A percentile compares a stretch with the other conserved stretches of the same genome.
Evolutionary conservation across 148 eudicot species (phyloP).

Genomic region (Talinum fruticosum): DNA sequence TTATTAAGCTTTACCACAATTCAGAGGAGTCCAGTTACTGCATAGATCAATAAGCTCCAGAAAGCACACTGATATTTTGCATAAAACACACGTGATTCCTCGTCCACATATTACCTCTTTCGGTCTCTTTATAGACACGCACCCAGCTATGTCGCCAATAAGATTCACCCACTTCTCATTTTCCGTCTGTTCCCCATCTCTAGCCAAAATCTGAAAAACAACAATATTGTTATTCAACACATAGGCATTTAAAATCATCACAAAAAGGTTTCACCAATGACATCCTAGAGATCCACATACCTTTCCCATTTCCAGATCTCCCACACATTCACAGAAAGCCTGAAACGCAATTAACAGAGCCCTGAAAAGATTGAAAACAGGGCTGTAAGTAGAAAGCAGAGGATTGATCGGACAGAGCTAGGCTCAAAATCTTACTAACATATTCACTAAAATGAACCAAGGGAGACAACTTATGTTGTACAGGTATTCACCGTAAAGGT

Average conservation of each 20-base stretch:
- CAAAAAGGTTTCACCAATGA: slow-evolving; percentile 3
- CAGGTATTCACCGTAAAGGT: slow-evolving; percentile 57
- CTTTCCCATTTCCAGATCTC: slow-evolving; percentile 99
- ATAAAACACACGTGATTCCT: neutral
- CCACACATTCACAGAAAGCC: slow-evolving; percentile 98
- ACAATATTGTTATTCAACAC: neutral
- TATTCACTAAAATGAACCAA: neutral
- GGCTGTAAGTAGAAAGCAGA: slow-evolving; percentile 4
- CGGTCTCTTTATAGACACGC: slow-evolving; percentile 84
- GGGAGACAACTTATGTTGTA: neutral
- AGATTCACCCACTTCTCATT: slow-evolving; percentile 87
- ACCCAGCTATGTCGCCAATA: slow-evolving; percentile 82
- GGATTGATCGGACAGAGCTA: neutral
- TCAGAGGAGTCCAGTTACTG: neutral
- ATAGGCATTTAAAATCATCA: neutral
- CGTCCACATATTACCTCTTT: slow-evolving; percentile 63
- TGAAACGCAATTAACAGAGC: slow-evolving; percentile 83
- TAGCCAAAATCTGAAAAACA: slow-evolving; percentile 62
- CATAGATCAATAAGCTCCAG: neutral
- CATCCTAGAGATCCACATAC: slow-evolving; percentile 29
- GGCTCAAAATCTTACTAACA: neutral
- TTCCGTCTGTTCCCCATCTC: slow-evolving; percentile 76
- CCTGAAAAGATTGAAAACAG: slow-evolving; percentile 38
- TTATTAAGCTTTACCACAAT: no score
- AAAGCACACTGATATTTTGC: neutral